Base-by-base conservation (phyloP, 73 alveolate species). In the Breviolum minutum region DNA sequence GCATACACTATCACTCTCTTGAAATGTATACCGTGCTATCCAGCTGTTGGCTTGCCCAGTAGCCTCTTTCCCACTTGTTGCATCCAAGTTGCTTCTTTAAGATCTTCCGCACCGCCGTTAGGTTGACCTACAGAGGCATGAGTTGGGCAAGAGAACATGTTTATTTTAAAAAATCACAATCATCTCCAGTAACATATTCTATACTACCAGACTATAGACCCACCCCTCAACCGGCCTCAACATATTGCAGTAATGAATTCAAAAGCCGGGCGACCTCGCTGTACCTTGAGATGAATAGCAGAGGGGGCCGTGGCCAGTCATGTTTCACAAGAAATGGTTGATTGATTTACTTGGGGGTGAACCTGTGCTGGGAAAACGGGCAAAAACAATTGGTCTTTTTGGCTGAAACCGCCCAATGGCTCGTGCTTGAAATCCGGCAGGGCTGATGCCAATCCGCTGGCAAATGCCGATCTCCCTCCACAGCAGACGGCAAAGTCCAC, bases 41-140 rank as follows among this genome's bases (percentile, higher is more conserved):
- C 61, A 29, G 87, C 87, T 79, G 71, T 11, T 60, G 90, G 14
- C 64, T 7, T 27, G 77, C 77, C 4, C 24, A 14, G 77, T 68
- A 68, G 77, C 77, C 24, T 68, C 77, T 14, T 68, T 68, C 77
- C 24, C 83, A 13, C 11, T 20, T n/a, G n/a, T 11, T 7, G 9
- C 79, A 12, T 26, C 81, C 98, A 12, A 92, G 81, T 9, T 8
- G 98, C 98, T 92, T 92, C 68, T 92, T 92, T 30, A 92, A 61
- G 90, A 92, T 92, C 90, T 92, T 92, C n/a, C 98, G 98, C 91
- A 92, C 98, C 40, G 98, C 98, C 17, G 98, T 92, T 88, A 92
- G 91, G 98, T 92, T 92, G 89, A 92, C 98, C 98, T 92, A 40
- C 54, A 40, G 54, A 40, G 54, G 54, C 54, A 40, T 40, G 54